Evolutionary conservation across 441 rosid species (phyloP).

Genomic region (Daphne laureola): DNA sequence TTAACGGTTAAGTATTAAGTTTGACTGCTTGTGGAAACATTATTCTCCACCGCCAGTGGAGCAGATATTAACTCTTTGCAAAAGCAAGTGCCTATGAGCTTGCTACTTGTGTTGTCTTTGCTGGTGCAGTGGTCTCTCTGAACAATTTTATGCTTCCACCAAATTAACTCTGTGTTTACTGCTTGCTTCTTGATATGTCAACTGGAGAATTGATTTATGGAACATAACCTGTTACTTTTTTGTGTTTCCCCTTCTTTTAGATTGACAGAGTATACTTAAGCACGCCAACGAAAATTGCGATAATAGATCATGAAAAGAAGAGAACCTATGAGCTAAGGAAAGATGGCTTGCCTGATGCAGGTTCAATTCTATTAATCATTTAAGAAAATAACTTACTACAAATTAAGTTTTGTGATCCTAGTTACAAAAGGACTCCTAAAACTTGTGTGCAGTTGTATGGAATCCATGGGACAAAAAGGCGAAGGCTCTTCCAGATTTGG

Average conservation of each 20-base stretch:
- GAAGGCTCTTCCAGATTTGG: constrained; percentile 68
- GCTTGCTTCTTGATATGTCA: too few relatives aligned
- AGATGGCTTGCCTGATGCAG: constrained; percentile 64
- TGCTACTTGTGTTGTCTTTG: too few relatives aligned
- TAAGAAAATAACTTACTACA: background rate
- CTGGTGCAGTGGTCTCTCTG: too few relatives aligned
- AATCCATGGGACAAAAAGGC: constrained; percentile 93
- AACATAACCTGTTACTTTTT: too few relatives aligned
- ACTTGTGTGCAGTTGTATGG: constrained; percentile 60
- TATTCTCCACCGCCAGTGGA: too few relatives aligned
- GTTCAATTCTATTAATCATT: constrained; percentile 14
- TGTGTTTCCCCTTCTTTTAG: constrained; percentile 20
- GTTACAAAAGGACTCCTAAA: background rate
- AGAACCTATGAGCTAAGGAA: constrained; percentile 58
- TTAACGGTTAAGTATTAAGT: too few relatives aligned
- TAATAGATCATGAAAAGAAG: constrained; percentile 70
- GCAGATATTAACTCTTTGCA: too few relatives aligned
- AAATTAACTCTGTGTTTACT: too few relatives aligned
- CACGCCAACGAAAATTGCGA: constrained; percentile 64
- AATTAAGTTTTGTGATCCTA: background rate
- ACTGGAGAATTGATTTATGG: too few relatives aligned
- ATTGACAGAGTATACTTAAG: constrained; percentile 59
- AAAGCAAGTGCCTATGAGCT: too few relatives aligned
- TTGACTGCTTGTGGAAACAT: too few relatives aligned
- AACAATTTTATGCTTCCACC: too few relatives aligned